Evolutionary conservation across 169 alveolate genomes (phyloP).

Genomic region (Theileria equi): DNA sequence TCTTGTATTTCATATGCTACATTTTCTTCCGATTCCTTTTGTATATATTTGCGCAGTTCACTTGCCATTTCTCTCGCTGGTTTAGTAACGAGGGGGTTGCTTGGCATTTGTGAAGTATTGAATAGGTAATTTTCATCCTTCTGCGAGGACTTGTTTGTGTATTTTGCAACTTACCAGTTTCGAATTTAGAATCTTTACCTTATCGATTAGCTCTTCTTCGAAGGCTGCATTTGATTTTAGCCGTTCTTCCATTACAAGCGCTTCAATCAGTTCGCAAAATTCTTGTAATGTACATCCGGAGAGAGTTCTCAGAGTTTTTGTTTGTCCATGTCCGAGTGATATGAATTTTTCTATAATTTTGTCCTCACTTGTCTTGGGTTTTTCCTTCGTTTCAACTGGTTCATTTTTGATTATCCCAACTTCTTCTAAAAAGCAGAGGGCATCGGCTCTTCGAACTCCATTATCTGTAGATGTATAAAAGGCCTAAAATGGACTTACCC

Average conservation of each 20-base stretch:
- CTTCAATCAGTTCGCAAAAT: conserved; percentile 41
- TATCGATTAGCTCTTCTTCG: conserved; percentile 1
- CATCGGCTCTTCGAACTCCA: conserved; percentile 46
- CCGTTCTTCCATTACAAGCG: conserved; percentile 27
- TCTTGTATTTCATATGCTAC: conserved; percentile 3
- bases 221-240: conserved; percentile 2
- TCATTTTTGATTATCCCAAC: conserved; percentile 11
- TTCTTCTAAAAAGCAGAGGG: conserved; percentile 14
- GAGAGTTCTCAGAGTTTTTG: too few species aligned
- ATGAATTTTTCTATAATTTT: conserved; percentile 23
- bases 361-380: too few species aligned
- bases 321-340: too few species aligned
- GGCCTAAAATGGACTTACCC: conserved; percentile 2
- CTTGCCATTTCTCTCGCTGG: not conserved
- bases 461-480: conserved; percentile 6
- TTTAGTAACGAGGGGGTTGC: conserved; percentile 21
- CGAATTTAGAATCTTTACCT: conserved; percentile 1
- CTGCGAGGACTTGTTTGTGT: not conserved
- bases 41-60: conserved; percentile 30
- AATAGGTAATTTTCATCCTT: conserved; percentile 21
- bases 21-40: conserved; percentile 3
- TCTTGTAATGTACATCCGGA: conserved; percentile 56
- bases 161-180: not conserved
- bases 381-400: too few species aligned
- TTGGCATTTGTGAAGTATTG: not conserved